Evolutionary conservation across 345 rosid species (phyloP).

Genomic region (Diplotaxis tenuifolia): DNA sequence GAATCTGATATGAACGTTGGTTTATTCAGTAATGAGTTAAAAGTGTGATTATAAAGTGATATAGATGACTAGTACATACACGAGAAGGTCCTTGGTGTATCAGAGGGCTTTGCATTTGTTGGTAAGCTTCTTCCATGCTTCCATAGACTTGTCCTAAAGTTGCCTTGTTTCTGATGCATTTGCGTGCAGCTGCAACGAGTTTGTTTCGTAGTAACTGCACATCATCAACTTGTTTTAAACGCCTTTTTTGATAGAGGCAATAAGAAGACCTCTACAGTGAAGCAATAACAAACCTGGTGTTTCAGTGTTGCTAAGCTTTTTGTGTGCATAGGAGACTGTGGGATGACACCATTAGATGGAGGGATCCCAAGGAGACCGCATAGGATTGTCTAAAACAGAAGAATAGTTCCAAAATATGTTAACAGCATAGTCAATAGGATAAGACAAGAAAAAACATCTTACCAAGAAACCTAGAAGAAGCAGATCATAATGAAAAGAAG

Average conservation of each 20-base stretch:
- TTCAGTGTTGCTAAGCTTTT: conserved; percentile 78
- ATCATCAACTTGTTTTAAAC: neutral
- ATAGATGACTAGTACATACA: conserved; percentile 35
- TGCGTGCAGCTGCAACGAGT: conserved; percentile 61
- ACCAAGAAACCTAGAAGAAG: conserved; percentile 91
- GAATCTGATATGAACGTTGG: conserved; percentile 16
- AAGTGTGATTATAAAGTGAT: neutral
- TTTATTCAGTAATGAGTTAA: conserved; percentile 1
- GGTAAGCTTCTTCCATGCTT: conserved; percentile 79
- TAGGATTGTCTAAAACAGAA: conserved; percentile 55
- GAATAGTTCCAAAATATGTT: neutral
- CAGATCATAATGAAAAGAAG: conserved; percentile 86
- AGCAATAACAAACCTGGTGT: conserved; percentile 54
- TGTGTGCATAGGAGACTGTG: conserved; percentile 87
- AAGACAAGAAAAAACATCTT: conserved; percentile 23
- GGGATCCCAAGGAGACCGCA: conserved; percentile 83
- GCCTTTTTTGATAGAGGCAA: neutral
- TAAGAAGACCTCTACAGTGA: neutral
- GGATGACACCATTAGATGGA: conserved; percentile 82
- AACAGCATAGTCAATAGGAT: neutral
- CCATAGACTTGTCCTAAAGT: conserved; percentile 63
- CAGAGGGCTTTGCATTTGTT: conserved; percentile 68
- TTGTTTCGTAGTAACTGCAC: conserved; percentile 65
- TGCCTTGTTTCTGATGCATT: conserved; percentile 53
- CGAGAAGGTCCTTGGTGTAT: conserved; percentile 57